These are phyloP conservation scores for Suzukiozyma palmioleophila DNA, from an alignment of 1,139 yeast species.

Conservation along the genomic window DNA sequence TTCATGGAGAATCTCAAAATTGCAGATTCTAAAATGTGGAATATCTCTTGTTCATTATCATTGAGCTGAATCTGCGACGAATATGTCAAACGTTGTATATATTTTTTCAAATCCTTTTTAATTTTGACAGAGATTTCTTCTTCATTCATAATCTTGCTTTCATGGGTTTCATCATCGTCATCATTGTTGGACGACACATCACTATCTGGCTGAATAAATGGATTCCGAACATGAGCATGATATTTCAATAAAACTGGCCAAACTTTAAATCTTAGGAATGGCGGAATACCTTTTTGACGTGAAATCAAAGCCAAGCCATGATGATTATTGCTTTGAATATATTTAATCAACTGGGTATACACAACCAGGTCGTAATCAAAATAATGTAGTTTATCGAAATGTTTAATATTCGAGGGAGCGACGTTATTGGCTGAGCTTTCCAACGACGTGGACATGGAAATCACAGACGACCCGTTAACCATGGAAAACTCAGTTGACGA, in stretches of 20 bases:
- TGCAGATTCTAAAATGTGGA: slow-evolving; percentile 56
- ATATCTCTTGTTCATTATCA: slow-evolving; percentile 47
- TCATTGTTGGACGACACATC: slow-evolving; percentile 9
- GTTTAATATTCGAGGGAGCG: neutral
- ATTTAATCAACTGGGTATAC: slow-evolving; percentile 34
- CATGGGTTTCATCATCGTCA: slow-evolving; percentile 7
- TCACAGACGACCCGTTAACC: neutral
- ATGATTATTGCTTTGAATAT: slow-evolving; percentile 48
- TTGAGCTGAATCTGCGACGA: slow-evolving; percentile 16
- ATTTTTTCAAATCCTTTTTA: slow-evolving; percentile 49
- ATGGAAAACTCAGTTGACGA: neutral
- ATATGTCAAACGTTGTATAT: slow-evolving; percentile 40
- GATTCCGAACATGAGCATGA: slow-evolving; percentile 81
- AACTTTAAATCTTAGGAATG: slow-evolving; percentile 66
- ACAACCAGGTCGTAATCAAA: slow-evolving; percentile 40
- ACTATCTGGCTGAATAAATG: slow-evolving; percentile 61
- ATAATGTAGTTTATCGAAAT: slow-evolving; percentile 24
- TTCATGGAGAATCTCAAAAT: slow-evolving; percentile 61
- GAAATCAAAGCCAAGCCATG: slow-evolving; percentile 76
- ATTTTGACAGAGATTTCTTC: slow-evolving; percentile 32
- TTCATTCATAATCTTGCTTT: slow-evolving; percentile 11
- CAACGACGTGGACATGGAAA: neutral
- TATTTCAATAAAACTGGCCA: slow-evolving; percentile 82
- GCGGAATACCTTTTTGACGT: slow-evolving; percentile 82
- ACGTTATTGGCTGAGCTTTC: slow-evolving; percentile 1